Evolutionary conservation across 2,329 filamentous ascomycete species (phyloP).

Genomic region (Paecilomyces niveus): DNA sequence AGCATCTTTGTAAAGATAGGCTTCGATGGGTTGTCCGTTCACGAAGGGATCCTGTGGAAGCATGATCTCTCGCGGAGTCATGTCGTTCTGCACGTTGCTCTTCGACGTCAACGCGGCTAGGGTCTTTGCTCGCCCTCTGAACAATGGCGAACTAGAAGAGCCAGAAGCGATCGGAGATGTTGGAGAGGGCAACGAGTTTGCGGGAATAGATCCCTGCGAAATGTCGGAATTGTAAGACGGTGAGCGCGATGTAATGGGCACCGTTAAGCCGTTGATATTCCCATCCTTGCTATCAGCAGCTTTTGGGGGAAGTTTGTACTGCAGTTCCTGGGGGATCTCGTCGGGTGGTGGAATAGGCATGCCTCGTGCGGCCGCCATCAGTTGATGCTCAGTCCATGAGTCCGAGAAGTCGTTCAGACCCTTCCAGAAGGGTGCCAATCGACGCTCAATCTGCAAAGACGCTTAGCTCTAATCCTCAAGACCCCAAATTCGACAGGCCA

Average conservation of each 20-base stretch:
- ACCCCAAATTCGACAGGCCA: neutral
- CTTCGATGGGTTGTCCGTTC: constrained; percentile 90
- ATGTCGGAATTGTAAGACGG: constrained; percentile 72
- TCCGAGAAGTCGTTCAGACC: constrained; percentile 83
- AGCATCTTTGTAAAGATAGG: constrained; percentile 86
- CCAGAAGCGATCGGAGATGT: constrained; percentile 47
- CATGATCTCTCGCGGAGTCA: constrained; percentile 68
- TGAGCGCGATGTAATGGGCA: constrained; percentile 71
- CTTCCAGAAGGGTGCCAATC: constrained; percentile 90
- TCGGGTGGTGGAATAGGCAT: constrained; percentile 78
- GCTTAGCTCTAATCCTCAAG: constrained; percentile 7
- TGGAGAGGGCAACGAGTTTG: constrained; percentile 55
- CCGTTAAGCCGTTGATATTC: constrained; percentile 64
- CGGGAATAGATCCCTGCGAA: constrained; percentile 56
- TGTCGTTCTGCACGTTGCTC: constrained; percentile 64
- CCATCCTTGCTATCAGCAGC: constrained; percentile 43
- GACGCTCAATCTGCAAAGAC: constrained; percentile 72
- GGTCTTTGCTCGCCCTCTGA: constrained; percentile 82
- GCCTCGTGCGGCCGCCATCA: constrained; percentile 83
- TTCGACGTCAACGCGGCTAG: constrained; percentile 77
- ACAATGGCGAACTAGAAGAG: constrained; percentile 49
- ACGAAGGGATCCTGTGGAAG: constrained; percentile 79
- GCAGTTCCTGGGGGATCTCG: constrained; percentile 66
- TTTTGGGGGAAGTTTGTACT: constrained; percentile 44
- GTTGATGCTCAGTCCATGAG: constrained; percentile 88